A percentile compares a stretch with the other conserved stretches of the same genome.
These are phyloP conservation scores for Fusarium sp. DNA, from an alignment of 2,329 filamentous ascomycete species.

Conservation along the genomic window DNA sequence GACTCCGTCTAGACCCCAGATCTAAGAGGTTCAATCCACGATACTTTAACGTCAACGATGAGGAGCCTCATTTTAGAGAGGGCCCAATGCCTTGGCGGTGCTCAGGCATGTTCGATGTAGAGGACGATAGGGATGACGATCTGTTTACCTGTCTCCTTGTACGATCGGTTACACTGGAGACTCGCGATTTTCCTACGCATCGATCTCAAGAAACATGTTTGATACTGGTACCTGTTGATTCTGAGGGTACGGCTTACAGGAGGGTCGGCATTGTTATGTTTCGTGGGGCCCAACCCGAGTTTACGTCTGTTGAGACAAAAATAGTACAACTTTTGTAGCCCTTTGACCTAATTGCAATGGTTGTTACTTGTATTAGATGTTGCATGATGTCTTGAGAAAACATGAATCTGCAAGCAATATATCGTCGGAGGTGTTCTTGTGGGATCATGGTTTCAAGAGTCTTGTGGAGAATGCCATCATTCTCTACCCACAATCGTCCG, in stretches of 20 bases:
- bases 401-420: fast-evolving
- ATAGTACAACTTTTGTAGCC: too few relatives aligned
- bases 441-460: background rate
- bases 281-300: background rate
- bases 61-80: background rate
- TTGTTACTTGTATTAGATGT: too few relatives aligned
- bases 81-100: slow-evolving; percentile 9
- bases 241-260: background rate
- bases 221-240: background rate
- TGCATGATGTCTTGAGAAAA: too few relatives aligned
- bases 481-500: background rate
- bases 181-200: fast-evolving
- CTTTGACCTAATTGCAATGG: too few relatives aligned
- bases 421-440: background rate
- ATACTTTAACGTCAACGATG: background rate
- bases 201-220: slow-evolving; percentile 2
- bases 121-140: background rate
- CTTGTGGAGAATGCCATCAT: background rate
- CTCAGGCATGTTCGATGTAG: background rate
- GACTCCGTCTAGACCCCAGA: background rate
- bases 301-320: background rate
- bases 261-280: background rate
- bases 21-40: background rate
- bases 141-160: slow-evolving; percentile 12
- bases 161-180: background rate